These are phyloP conservation scores for Fagus sylvatica DNA, from an alignment of 306 rosid genomes.

Conservation along the genomic window DNA sequence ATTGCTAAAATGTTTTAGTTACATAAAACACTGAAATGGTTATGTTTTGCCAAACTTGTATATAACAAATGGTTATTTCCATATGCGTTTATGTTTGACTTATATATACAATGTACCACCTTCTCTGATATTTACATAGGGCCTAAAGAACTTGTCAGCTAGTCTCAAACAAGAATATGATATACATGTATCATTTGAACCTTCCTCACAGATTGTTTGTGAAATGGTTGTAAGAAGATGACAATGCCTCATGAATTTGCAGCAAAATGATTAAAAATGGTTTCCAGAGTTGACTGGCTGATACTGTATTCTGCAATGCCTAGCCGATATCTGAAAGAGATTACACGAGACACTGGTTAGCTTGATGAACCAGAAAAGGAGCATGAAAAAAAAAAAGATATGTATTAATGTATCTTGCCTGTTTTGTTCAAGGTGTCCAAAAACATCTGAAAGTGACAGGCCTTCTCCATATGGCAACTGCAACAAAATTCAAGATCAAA, in stretches of 20 bases:
- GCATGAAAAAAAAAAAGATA: neutral
- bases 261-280: slow-evolving; percentile 93
- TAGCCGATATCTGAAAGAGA: slow-evolving; percentile 51
- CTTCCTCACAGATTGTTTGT: neutral
- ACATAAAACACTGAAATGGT: too few relatives aligned
- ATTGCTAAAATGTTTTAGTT: too few relatives aligned
- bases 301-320: slow-evolving; percentile 93
- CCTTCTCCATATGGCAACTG: slow-evolving; percentile 72
- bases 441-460: slow-evolving; percentile 85
- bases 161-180: neutral
- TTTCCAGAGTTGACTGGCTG: slow-evolving; percentile 88
- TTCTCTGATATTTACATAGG: slow-evolving; percentile 19
- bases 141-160: slow-evolving; percentile 7
- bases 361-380: slow-evolving; percentile 13
- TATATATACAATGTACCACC: slow-evolving; percentile 1
- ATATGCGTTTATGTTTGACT: neutral
- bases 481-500: slow-evolving; percentile 22
- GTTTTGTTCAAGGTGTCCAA: slow-evolving; percentile 79
- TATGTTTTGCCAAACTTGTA: too few relatives aligned
- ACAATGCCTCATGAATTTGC: slow-evolving; percentile 52
- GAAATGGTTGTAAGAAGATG: slow-evolving; percentile 2
- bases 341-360: slow-evolving; percentile 23
- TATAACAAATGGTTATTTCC: too few relatives aligned
- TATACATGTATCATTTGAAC: slow-evolving; percentile 3
- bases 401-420: slow-evolving; percentile 46